Base-by-base conservation (phyloP, 176 grass and related monocot genomes). In the Chrysopogon serrulatus region DNA sequence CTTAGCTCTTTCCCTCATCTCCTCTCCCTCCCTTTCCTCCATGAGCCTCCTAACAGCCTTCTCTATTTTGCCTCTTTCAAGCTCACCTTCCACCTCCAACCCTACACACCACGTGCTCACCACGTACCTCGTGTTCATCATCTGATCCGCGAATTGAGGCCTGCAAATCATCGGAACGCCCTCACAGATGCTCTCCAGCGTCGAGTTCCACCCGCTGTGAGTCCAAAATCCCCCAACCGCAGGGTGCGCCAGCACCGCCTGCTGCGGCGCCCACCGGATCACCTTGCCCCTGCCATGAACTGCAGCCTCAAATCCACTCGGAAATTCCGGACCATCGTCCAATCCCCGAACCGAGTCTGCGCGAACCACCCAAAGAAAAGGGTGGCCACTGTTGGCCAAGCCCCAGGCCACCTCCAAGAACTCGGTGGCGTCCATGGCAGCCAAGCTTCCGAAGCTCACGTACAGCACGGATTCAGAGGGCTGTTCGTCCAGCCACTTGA, bases 391-490 rank as follows among this genome's bases (percentile, higher is more conserved):
- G 71, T 37, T 73, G 5, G 77, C 80, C 23, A 91, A 5, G 0
- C 82, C 90, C 61, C 71, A 71, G 0, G 76, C 75, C 16, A 85
- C 31, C 37, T 91, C 90, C 10, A 3, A 3, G 26, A 91, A 77
- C 24, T 85, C 85, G 0, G 2, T 3, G 6, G 14, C 0, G 2
- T 69, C 65, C 63, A 91, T 3, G 33, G 80, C 78, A 0, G 79
- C 65, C 6, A 88, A 16, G 82, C 90, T 91, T 5, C 90, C 85
- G 4, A 91, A 91, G 77, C 90, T 88, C 17, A 78, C 85, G 0
- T 91, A 91, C 6, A 88, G 2, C 13, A 88, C 90, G 0, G 90
- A 87, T 1, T 2, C 49, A 0, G 21, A 1, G 0, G 44, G 14
- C 34, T 82, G 77, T 28, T 4, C 56, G 76, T 88, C 65, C 15